A percentile compares a stretch with the other conserved stretches of the same genome.
Conservation (phyloP, 352 stramenopile species). For the Globisporangium middletonii region DNA sequence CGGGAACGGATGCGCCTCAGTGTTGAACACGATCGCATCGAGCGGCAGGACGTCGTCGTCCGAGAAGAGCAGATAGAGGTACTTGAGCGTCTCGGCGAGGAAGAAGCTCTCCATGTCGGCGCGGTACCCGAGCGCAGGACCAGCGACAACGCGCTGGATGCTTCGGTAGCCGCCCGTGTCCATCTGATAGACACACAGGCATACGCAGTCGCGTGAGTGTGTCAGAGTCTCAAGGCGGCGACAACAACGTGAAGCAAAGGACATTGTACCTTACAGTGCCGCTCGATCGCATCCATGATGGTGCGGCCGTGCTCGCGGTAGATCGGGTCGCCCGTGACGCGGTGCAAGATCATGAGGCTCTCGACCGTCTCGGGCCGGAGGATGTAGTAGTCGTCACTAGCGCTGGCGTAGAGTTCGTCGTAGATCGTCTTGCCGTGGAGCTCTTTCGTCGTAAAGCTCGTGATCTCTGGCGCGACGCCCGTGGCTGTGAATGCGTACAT, state of each 20-base stretch:
- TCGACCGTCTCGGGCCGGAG: conserved; percentile 88
- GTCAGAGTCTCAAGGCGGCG: background rate
- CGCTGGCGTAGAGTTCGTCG: conserved; percentile 16
- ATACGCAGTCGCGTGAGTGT: background rate
- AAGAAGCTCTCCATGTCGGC: conserved; percentile 86
- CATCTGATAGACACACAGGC: conserved; percentile 17
- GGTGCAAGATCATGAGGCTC: conserved; percentile 86
- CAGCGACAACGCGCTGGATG: conserved; percentile 45
- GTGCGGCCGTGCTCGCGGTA: conserved; percentile 73
- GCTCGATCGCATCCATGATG: conserved; percentile 80
- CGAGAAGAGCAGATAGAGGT: conserved; percentile 87
- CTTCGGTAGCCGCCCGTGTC: conserved; percentile 57
- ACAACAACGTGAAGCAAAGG: background rate
- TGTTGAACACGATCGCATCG: conserved; percentile 83
- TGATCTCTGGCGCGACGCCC: conserved; percentile 69
- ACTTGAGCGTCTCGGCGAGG: conserved; percentile 91
- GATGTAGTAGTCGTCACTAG: conserved; percentile 48
- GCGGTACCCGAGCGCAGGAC: conserved; percentile 18
- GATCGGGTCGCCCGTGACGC: conserved; percentile 71
- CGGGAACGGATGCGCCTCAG: conserved; percentile 76
- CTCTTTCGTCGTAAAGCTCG: conserved; percentile 40
- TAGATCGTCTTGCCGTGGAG: conserved; percentile 1
- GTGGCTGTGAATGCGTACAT: conserved; percentile 66
- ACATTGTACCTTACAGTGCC: conserved; percentile 44
- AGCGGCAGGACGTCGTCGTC: conserved; percentile 62